Percentiles rank a stretch among this genome's conserved stretches.
Conservation (phyloP, 2,329 filamentous ascomycete species). For the Dothideomycetidae sp. region DNA sequence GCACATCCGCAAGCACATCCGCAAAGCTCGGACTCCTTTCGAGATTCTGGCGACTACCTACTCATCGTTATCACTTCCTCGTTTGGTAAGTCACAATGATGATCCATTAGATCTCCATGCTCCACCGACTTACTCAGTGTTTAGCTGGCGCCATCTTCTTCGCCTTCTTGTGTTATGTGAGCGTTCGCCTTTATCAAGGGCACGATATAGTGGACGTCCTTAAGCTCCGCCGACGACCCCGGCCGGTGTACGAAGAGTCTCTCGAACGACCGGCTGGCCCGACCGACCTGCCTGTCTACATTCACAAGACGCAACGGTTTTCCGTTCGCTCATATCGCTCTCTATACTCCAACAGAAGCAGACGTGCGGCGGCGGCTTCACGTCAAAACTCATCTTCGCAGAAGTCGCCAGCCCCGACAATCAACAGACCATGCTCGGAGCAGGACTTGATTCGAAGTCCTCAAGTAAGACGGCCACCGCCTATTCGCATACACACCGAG, state of each 20-base stretch:
- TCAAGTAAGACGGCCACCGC: slow-evolving; percentile 1
- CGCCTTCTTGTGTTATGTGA: slow-evolving; percentile 10
- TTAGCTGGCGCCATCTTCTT: slow-evolving; percentile 10
- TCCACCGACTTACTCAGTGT: too few species aligned
- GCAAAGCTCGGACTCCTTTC: background rate
- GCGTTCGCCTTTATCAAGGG: slow-evolving; percentile 9
- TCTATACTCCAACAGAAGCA: slow-evolving; percentile 9
- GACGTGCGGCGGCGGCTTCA: slow-evolving; percentile 3
- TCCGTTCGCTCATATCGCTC: slow-evolving; percentile 10
- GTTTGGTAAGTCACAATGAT: slow-evolving; percentile 3
- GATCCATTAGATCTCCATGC: too few species aligned
- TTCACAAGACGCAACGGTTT: slow-evolving; percentile 12
- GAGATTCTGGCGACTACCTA: background rate
- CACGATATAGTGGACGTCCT: slow-evolving; percentile 11
- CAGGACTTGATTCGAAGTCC: slow-evolving; percentile 2
- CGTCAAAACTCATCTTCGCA: slow-evolving; percentile 3
- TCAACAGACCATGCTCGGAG: slow-evolving; percentile 9
- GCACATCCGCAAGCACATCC: background rate
- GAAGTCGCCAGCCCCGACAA: slow-evolving; percentile 8
- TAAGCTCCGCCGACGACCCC: slow-evolving; percentile 9
- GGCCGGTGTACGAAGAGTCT: slow-evolving; percentile 5
- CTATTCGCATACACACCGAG: slow-evolving; percentile 5
- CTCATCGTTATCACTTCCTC: slow-evolving; percentile 8
- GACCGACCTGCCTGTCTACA: slow-evolving; percentile 3
- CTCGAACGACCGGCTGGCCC: slow-evolving; percentile 2